A percentile compares a stretch with the other conserved stretches of the same genome.
phyloP scores from a whole-genome alignment of 2,329 filamentous ascomycete genomes.

The Alternaria incomplexa region DNA sequence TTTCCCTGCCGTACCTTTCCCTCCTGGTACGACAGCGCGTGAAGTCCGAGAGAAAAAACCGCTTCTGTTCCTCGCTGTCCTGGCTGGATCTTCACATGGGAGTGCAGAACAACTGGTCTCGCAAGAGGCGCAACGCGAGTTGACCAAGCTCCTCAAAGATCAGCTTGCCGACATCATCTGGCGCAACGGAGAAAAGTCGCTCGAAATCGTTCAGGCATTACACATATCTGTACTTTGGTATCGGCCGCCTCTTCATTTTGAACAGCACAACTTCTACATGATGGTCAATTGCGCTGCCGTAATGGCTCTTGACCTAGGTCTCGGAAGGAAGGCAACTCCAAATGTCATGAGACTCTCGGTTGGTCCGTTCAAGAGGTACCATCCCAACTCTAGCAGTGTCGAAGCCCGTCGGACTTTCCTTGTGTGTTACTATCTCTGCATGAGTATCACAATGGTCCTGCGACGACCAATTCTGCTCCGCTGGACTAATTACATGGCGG shows the following conservation, averaged over 20 bases:
- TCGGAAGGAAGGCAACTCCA: slow-evolving; percentile 65
- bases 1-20: slow-evolving; percentile 65
- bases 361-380: slow-evolving; percentile 40
- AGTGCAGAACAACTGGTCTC: slow-evolving; percentile 51
- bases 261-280: slow-evolving; percentile 90
- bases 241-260: slow-evolving; percentile 79
- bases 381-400: slow-evolving; percentile 58
- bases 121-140: slow-evolving; percentile 63
- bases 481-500: slow-evolving; percentile 68
- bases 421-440: slow-evolving; percentile 66
- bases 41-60: slow-evolving; percentile 65
- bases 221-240: slow-evolving; percentile 83
- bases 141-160: slow-evolving; percentile 74
- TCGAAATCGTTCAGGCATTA: slow-evolving; percentile 83
- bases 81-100: slow-evolving; percentile 60
- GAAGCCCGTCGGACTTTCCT: slow-evolving; percentile 66
- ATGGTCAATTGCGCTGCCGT: slow-evolving; percentile 80
- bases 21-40: slow-evolving; percentile 59
- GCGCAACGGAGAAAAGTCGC: slow-evolving; percentile 76
- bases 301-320: slow-evolving; percentile 83
- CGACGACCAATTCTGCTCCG: slow-evolving; percentile 64
- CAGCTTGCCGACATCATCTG: slow-evolving; percentile 77
- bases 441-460: slow-evolving; percentile 64
- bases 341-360: slow-evolving; percentile 47
- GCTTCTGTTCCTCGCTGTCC: slow-evolving; percentile 63